Base-by-base conservation (phyloP, 306 rosid species). In the Calophaca sinica region DNA sequence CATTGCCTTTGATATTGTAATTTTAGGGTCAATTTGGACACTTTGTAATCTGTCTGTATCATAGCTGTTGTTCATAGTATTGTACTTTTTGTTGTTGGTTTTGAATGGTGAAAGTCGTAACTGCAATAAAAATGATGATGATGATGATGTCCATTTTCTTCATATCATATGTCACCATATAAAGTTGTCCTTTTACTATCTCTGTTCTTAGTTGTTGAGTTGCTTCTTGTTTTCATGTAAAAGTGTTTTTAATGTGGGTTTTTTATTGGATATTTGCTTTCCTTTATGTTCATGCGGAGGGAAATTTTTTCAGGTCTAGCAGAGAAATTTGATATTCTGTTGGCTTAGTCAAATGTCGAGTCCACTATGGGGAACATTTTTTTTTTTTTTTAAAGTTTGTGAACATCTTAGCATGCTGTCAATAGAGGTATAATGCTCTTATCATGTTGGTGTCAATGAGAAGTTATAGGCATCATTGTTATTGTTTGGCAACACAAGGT, bases 41-140 rank as follows among this genome's bases (percentile, higher is more conserved):
- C 62, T 50, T 6, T 84, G 41, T 45, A 66, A 66, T 66, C 10
- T 33, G 2, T 33, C 4, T 66, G 74, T 80, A 72, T 77, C 77
- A 50, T 67, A 57, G 42, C 20, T 77, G 76, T 61, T 72, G 87
- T 75, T 75, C 78, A 76, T 75, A 81, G 68, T 69, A 46, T 75
- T 70, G n/a, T n/a, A n/a, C n/a, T n/a, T n/a, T n/a, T n/a, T n/a
- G 60, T 55, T 68, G 77, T 52, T 57, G 70, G 59, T 36, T 74
- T 48, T 64, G 59, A 51, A 44, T 70, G 54, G 20, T 62, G 78
- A 49, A 58, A 63, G 32, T 46, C 35, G 10, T 70, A 45, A 36
- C 32, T 65, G 49, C 61, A 71, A 45, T 39, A 45, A 62, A 49
- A 46, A 73, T 70, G n/a, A 59, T 35, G 7, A 63, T 41, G 9